Evolutionary conservation across 768 basidiomycete genomes (phyloP).

Genomic region (Pulveroboletus sp.): DNA sequence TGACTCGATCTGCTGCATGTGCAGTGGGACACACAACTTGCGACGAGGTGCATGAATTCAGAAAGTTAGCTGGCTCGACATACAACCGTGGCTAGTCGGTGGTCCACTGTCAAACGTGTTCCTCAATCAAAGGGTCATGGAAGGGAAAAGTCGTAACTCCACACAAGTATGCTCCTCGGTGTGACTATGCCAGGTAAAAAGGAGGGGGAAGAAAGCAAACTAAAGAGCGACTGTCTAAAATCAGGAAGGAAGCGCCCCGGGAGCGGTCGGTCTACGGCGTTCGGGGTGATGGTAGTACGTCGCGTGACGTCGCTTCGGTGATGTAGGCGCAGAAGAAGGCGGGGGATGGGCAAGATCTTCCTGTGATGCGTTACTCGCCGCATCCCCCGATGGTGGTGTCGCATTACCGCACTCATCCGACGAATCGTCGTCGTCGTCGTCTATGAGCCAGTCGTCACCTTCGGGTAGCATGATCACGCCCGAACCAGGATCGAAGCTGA

Average conservation of each 20-base stretch:
- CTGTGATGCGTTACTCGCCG: constrained; percentile 12
- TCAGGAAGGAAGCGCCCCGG: constrained; percentile 49
- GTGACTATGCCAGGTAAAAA: constrained; percentile 1
- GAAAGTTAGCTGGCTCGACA: no score
- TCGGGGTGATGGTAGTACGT: constrained; percentile 90
- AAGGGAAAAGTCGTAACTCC: neutral
- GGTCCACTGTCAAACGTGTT: neutral
- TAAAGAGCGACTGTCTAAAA: neutral
- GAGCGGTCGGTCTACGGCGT: constrained; percentile 45
- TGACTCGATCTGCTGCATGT: no score
- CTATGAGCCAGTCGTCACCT: constrained; percentile 52
- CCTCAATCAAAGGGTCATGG: neutral
- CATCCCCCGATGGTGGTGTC: constrained; percentile 24
- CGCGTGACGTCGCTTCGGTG: constrained; percentile 56
- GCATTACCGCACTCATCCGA: constrained; percentile 41
- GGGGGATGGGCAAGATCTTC: constrained; percentile 19
- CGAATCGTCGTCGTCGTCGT: constrained; percentile 41
- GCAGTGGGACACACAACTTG: no score
- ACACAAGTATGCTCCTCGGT: neutral
- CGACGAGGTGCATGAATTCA: no score
- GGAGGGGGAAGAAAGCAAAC: neutral
- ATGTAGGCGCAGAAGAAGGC: constrained; percentile 27
- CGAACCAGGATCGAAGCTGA: constrained; percentile 82
- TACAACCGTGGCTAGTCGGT: no score
- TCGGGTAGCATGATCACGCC: constrained; percentile 89